Evolutionary conservation across 192 early-diverging fungal species (phyloP).

Genomic region (Jimgerdemannia flammicorona): DNA sequence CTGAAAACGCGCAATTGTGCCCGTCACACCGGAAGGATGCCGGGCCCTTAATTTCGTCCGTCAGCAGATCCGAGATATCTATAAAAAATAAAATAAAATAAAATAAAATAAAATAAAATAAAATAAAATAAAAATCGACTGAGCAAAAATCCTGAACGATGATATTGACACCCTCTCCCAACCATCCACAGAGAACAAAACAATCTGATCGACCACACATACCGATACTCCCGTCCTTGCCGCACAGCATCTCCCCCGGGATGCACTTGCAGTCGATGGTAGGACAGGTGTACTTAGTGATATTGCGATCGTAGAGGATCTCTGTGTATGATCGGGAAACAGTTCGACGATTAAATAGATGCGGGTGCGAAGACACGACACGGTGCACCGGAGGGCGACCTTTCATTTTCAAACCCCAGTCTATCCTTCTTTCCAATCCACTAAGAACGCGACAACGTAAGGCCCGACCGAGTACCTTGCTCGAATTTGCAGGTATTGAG

Average conservation of each 20-base stretch:
- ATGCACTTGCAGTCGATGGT: conserved; percentile 80
- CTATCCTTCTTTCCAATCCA: too few relatives aligned
- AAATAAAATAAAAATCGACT: too few relatives aligned
- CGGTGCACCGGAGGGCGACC: too few relatives aligned
- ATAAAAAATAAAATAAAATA: background rate
- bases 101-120: too few relatives aligned
- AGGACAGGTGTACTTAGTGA: conserved; percentile 63
- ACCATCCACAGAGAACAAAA: too few relatives aligned
- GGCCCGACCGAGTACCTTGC: conserved; percentile 36
- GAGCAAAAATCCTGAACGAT: too few relatives aligned
- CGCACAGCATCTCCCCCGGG: conserved; percentile 78
- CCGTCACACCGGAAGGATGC: conserved; percentile 61
- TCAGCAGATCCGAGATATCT: conserved; percentile 78
- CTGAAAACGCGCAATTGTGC: conserved; percentile 56
- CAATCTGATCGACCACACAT: conserved; percentile 13
- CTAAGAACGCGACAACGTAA: too few relatives aligned
- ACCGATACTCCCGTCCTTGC: conserved; percentile 74
- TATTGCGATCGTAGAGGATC: conserved; percentile 45
- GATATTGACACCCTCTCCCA: too few relatives aligned
- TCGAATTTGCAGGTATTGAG: conserved; percentile 70
- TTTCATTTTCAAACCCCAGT: too few relatives aligned
- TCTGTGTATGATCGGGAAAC: conserved; percentile 17
- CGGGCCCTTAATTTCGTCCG: conserved; percentile 76
- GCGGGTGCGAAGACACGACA: too few relatives aligned
- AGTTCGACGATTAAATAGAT: too few relatives aligned